These are phyloP conservation scores for Prunus yedoensis DNA, from an alignment of 331 rosid genomes.

Conservation along the genomic window DNA sequence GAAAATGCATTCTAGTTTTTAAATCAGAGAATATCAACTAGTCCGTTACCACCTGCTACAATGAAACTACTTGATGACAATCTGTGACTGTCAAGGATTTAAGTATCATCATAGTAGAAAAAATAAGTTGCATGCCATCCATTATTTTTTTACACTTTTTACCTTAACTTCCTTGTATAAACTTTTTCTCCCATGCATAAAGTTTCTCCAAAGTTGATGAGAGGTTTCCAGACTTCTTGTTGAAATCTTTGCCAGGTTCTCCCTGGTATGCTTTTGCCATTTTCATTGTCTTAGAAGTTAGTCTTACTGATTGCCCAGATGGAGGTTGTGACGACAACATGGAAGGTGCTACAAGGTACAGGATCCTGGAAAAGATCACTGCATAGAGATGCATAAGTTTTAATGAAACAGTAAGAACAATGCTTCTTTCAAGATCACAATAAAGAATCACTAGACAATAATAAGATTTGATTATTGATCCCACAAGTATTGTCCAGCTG, in stretches of 20 bases:
- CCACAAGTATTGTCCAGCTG: not conserved
- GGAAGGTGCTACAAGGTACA: constrained; percentile 62
- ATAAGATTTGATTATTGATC: not conserved
- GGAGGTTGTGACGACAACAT: constrained; percentile 49
- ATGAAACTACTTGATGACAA: not conserved
- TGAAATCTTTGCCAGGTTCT: constrained; percentile 59
- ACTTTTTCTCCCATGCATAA: constrained; percentile 92
- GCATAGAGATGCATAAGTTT: constrained; percentile 41
- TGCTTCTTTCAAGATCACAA: not conserved
- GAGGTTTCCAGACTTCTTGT: constrained; percentile 57
- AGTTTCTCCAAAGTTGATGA: constrained; percentile 86
- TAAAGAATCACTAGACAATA: not conserved
- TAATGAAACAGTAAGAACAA: not conserved
- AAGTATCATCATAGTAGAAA: not conserved
- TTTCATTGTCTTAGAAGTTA: constrained; percentile 59
- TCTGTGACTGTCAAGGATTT: not conserved
- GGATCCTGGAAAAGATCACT: constrained; percentile 71
- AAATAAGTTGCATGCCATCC: not conserved
- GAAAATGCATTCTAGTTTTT: not conserved
- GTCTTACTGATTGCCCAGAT: constrained; percentile 31
- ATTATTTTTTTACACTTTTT: constrained; percentile 13
- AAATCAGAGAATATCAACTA: not conserved
- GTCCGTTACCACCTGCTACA: not conserved
- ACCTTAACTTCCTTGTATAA: constrained; percentile 96
- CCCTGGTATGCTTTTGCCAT: constrained; percentile 63